Evolutionary conservation across 768 basidiomycete genomes (phyloP).

Genomic region (Termitomyces bulborhizus): DNA sequence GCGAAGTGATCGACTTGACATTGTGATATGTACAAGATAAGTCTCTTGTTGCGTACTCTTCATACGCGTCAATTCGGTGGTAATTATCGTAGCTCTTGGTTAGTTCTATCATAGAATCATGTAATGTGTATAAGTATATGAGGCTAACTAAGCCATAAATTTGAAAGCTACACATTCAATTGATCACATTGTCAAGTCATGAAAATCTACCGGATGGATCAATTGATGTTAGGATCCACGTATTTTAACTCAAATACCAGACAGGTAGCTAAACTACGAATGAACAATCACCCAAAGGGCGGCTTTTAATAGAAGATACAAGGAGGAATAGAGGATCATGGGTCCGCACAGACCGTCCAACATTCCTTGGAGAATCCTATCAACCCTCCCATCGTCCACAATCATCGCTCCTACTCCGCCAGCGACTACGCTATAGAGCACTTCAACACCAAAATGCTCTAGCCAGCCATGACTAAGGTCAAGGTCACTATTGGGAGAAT

Average conservation of each 20-base stretch:
- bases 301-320: not conserved
- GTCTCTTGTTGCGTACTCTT: not conserved
- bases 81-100: not conserved
- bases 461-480: not conserved
- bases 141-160: too few species aligned
- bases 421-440: not conserved
- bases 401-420: not conserved
- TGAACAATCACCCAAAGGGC: not conserved
- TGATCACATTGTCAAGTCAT: too few species aligned
- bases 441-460: not conserved
- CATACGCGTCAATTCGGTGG: not conserved
- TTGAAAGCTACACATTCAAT: too few species aligned
- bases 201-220: too few species aligned
- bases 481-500: not conserved
- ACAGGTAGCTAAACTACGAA: not conserved
- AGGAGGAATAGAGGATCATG: not conserved
- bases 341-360: not conserved
- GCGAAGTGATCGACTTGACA: constrained; percentile 19
- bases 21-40: not conserved
- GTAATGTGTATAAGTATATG: not conserved
- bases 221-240: not conserved
- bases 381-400: not conserved
- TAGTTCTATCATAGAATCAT: not conserved
- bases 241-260: not conserved
- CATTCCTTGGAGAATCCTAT: not conserved